Conservation (phyloP, 1,284 basidiomycete genomes). For the Naganishia albida region DNA sequence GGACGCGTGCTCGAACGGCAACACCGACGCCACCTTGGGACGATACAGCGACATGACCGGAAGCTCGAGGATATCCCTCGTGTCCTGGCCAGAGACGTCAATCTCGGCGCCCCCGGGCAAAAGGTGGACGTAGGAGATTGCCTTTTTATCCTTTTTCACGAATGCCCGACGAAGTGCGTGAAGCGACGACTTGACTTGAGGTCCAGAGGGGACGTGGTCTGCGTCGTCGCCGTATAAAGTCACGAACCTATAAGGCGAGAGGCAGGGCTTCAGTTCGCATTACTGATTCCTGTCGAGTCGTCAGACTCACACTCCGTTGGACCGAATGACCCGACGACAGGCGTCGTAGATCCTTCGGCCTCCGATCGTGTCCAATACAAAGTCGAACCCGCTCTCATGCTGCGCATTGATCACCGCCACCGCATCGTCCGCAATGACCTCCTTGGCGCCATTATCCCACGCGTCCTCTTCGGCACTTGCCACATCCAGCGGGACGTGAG, state of each 20-base stretch:
- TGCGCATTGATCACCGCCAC: slow-evolving; percentile 46
- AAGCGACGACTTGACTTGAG: slow-evolving; percentile 31
- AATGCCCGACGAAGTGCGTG: slow-evolving; percentile 33
- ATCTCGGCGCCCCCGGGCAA: slow-evolving; percentile 49
- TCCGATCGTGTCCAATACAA: slow-evolving; percentile 76
- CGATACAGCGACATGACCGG: slow-evolving; percentile 41
- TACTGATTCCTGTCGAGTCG: neutral
- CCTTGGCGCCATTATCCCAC: slow-evolving; percentile 47
- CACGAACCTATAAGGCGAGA: slow-evolving; percentile 24
- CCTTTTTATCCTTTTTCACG: slow-evolving; percentile 43
- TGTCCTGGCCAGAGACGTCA: slow-evolving; percentile 48
- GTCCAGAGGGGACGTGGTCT: slow-evolving; percentile 27
- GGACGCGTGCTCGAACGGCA: slow-evolving; percentile 47
- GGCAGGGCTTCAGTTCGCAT: neutral
- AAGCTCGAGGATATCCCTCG: slow-evolving; percentile 51
- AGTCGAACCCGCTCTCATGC: slow-evolving; percentile 62
- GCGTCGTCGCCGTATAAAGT: slow-evolving; percentile 32
- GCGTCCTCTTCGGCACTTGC: slow-evolving; percentile 39
- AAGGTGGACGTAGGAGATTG: slow-evolving; percentile 43
- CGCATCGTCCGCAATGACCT: slow-evolving; percentile 47
- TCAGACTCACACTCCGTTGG: slow-evolving; percentile 49
- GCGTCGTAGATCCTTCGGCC: slow-evolving; percentile 74
- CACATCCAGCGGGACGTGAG: slow-evolving; percentile 40
- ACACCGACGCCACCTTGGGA: slow-evolving; percentile 40
- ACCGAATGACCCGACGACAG: slow-evolving; percentile 63